Percentiles rank a stretch among this genome's conserved stretches.
Conservation (phyloP, 768 basidiomycete genomes). For the Calvatia gigantea region DNA sequence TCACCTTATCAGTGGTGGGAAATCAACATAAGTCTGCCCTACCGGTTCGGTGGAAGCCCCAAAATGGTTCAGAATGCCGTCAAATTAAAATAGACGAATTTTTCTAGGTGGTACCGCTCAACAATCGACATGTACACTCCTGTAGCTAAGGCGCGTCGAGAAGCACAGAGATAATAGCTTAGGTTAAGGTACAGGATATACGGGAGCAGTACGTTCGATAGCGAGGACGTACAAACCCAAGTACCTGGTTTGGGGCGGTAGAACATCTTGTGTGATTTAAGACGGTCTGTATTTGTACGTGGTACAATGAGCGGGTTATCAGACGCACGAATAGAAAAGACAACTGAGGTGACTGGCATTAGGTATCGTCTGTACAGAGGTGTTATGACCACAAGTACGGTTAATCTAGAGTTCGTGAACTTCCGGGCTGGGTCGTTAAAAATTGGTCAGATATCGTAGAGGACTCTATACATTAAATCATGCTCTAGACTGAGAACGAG, state of each 20-base stretch:
- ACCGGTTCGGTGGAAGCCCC: too few relatives aligned
- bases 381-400: constrained; percentile 30
- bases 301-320: neutral
- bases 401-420: constrained; percentile 34
- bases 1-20: too few relatives aligned
- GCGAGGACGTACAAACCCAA: constrained; percentile 2
- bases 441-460: neutral
- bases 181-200: too few relatives aligned
- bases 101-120: too few relatives aligned
- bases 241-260: constrained; percentile 5
- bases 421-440: constrained; percentile 25
- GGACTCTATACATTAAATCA: constrained; percentile 36
- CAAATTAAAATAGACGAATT: too few relatives aligned
- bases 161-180: too few relatives aligned
- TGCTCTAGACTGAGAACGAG: neutral
- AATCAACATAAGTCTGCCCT: too few relatives aligned
- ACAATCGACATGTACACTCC: too few relatives aligned
- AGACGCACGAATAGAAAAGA: neutral
- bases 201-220: too few relatives aligned
- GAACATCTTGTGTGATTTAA: too few relatives aligned
- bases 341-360: constrained; percentile 29
- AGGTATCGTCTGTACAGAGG: constrained; percentile 26
- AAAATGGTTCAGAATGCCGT: too few relatives aligned
- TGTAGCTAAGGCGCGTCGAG: too few relatives aligned
- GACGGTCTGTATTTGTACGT: constrained; percentile 14